A percentile compares a stretch with the other conserved stretches of the same genome.
phyloP scores from a whole-genome alignment of 2,329 filamentous ascomycete genomes.

The Exserohilum rostratum region DNA sequence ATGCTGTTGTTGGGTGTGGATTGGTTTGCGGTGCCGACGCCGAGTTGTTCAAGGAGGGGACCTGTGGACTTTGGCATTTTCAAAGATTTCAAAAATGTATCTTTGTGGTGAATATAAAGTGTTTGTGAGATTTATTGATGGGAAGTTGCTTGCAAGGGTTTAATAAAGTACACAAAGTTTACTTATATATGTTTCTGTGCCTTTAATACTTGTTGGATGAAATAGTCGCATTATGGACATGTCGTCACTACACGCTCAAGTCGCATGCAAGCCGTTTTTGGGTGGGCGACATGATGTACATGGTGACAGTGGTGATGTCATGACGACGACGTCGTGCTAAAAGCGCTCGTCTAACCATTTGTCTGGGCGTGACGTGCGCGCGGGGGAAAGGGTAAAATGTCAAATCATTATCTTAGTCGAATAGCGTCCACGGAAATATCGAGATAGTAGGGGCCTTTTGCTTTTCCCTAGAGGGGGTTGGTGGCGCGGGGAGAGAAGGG shows the following conservation, averaged over 20 bases:
- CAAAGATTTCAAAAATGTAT: no score
- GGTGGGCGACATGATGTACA: neutral
- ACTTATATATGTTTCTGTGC: neutral
- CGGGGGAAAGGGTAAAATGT: no score
- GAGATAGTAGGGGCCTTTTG: no score
- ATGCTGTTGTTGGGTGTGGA: slow-evolving; percentile 14
- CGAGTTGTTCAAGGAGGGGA: slow-evolving; percentile 28
- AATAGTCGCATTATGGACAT: slow-evolving; percentile 9
- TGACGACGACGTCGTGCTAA: no score
- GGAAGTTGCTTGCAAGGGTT: neutral
- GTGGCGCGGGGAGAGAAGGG: no score
- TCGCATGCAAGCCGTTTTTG: no score
- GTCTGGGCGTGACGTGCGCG: no score
- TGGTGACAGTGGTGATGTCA: slow-evolving; percentile 23
- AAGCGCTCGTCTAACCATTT: no score
- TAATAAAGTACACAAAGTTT: neutral
- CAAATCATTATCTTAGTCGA: no score
- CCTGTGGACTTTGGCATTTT: slow-evolving; percentile 33
- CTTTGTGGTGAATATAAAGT: neutral
- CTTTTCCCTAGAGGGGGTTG: no score
- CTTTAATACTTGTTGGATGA: slow-evolving; percentile 6
- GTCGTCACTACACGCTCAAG: no score
- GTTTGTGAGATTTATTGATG: neutral
- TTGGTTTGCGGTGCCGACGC: slow-evolving; percentile 18
- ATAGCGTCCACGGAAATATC: no score